Evolutionary conservation across 2,329 filamentous ascomycete genomes (phyloP).

Genomic region (Coniella lustricola): DNA sequence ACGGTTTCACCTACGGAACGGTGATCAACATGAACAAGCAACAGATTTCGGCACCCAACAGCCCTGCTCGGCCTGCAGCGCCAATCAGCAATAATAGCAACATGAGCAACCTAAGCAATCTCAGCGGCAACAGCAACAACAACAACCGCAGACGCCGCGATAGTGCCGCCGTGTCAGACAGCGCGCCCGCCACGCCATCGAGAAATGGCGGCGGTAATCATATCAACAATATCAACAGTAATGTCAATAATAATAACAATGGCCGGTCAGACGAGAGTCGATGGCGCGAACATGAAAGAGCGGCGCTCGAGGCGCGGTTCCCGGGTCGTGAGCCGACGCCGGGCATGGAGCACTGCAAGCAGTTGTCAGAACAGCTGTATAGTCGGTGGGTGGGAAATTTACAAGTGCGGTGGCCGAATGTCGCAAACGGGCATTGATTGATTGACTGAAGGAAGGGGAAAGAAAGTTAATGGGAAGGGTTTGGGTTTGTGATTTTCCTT

Average conservation of each 20-base stretch:
- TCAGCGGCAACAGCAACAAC: too few relatives aligned
- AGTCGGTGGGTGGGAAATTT: conserved; percentile 83
- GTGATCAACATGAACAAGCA: conserved; percentile 49
- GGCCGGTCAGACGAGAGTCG: conserved; percentile 23
- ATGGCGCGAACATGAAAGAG: conserved; percentile 38
- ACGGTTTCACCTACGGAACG: conserved; percentile 46
- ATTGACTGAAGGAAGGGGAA: background rate
- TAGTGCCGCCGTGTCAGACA: conserved; percentile 27
- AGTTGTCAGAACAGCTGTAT: conserved; percentile 86
- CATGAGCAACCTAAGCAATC: too few relatives aligned
- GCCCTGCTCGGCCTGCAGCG: conserved; percentile 25
- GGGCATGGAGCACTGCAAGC: conserved; percentile 88
- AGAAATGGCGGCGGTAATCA: conserved; percentile 8
- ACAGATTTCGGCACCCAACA: conserved; percentile 29
- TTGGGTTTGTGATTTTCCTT: too few relatives aligned
- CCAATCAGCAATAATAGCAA: conserved; percentile 50
- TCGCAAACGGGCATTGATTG: conserved; percentile 21
- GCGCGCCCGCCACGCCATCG: conserved; percentile 20
- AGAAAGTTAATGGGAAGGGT: too few relatives aligned
- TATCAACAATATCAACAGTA: too few relatives aligned
- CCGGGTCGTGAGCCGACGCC: conserved; percentile 48
- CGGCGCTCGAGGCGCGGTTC: conserved; percentile 43
- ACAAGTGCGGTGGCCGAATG: conserved; percentile 58
- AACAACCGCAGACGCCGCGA: conserved; percentile 58
- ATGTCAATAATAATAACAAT: too few relatives aligned